phyloP scores from a whole-genome alignment of 805 yeast genomes.

The Yamadazyma scolyti region DNA sequence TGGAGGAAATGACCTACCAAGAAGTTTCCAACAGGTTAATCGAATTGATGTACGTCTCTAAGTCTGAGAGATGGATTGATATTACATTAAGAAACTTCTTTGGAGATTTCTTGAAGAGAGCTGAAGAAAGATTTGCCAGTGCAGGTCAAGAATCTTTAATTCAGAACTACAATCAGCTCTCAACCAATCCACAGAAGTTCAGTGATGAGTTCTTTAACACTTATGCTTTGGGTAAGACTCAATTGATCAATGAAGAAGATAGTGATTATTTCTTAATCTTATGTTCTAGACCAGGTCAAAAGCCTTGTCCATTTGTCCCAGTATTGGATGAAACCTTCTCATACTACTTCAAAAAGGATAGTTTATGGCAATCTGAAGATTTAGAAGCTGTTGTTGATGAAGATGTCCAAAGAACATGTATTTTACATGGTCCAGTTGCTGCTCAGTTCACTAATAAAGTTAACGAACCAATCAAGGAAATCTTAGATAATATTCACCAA shows the following conservation, averaged over 20 bases:
- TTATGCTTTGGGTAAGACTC: conserved; percentile 73
- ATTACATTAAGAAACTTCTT: conserved; percentile 77
- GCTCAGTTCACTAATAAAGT: conserved; percentile 84
- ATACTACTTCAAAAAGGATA: conserved; percentile 96
- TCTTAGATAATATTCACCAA: conserved; percentile 82
- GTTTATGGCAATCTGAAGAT: conserved; percentile 98
- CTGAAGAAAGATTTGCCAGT: conserved; percentile 90
- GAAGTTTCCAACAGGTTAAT: conserved; percentile 86
- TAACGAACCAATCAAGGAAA: conserved; percentile 89
- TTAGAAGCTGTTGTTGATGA: conserved; percentile 92
- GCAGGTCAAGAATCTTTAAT: conserved; percentile 57
- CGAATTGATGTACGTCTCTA: conserved; percentile 81
- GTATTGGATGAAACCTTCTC: conserved; percentile 91
- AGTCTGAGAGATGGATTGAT: conserved; percentile 86
- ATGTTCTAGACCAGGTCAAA: conserved; percentile 80
- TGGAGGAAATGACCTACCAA: conserved; percentile 92
- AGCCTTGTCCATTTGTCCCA: conserved; percentile 98
- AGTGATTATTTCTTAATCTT: conserved; percentile 84
- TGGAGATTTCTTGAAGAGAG: conserved; percentile 85
- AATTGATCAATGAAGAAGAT: conserved; percentile 92
- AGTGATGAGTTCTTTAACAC: conserved; percentile 57
- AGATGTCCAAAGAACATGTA: conserved; percentile 99
- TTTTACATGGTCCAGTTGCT: conserved; percentile 97
- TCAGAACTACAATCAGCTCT: conserved; percentile 68
- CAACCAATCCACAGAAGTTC: conserved; percentile 56